Evolutionary conservation across 2,329 filamentous ascomycete species (phyloP).

Genomic region (Amesomyces nigricolor): DNA sequence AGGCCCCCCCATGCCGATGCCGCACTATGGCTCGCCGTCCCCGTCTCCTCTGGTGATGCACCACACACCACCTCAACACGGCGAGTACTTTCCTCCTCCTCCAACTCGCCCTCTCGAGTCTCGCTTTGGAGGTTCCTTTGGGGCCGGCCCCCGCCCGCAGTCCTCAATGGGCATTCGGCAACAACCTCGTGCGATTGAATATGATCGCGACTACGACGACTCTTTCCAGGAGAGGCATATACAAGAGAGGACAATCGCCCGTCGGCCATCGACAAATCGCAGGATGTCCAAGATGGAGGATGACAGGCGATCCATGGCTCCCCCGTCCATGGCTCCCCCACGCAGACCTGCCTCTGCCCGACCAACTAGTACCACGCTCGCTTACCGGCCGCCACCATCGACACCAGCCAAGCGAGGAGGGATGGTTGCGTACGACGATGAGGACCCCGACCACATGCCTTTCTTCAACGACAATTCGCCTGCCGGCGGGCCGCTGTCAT

Average conservation of each 20-base stretch:
- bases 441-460: conserved; percentile 34
- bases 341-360: conserved; percentile 31
- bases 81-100: conserved; percentile 22
- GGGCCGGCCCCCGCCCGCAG: conserved; percentile 28
- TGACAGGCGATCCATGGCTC: conserved; percentile 45
- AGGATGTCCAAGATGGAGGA: conserved; percentile 37
- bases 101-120: conserved; percentile 18
- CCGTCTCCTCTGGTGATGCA: conserved; percentile 20
- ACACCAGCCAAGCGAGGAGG: conserved; percentile 25
- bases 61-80: conserved; percentile 8
- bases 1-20: conserved; percentile 1
- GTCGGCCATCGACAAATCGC: conserved; percentile 40
- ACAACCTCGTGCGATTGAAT: conserved; percentile 28
- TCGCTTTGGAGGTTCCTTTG: conserved; percentile 27
- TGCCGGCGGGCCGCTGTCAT: conserved; percentile 17
- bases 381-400: conserved; percentile 29
- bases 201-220: conserved; percentile 40
- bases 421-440: conserved; percentile 26
- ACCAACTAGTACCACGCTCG: conserved; percentile 11
- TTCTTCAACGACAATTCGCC: conserved; percentile 38
- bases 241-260: conserved; percentile 24
- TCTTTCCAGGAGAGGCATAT: conserved; percentile 27
- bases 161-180: conserved; percentile 37
- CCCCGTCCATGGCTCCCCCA: conserved; percentile 29
- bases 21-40: conserved; percentile 18